Conservation (phyloP, 2,329 filamentous ascomycete genomes). For the Sporothrix variecibatus region DNA sequence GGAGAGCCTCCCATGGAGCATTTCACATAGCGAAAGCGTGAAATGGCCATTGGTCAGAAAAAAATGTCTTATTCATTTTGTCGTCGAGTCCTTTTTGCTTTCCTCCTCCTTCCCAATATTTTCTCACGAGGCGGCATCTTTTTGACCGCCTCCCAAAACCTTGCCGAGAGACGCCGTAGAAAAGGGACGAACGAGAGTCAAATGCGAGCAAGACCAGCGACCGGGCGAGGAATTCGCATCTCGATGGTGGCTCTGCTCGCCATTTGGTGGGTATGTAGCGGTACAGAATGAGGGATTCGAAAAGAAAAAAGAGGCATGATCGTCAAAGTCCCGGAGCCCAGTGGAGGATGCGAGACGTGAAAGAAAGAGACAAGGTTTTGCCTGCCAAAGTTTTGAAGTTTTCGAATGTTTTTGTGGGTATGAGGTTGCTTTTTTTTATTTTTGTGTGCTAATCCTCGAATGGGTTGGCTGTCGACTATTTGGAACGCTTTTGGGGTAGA, state of each 20-base stretch:
- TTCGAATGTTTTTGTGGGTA: conserved; percentile 21
- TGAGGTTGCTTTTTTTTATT: conserved; percentile 19
- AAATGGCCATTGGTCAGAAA: conserved; percentile 68
- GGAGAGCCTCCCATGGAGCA: conserved; percentile 76
- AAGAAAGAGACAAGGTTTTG: background rate
- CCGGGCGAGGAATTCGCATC: conserved; percentile 10
- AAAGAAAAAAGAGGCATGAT: conserved; percentile 6
- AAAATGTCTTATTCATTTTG: conserved; percentile 33
- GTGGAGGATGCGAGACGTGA: background rate
- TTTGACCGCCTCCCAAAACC: conserved; percentile 25
- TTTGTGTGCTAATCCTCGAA: background rate
- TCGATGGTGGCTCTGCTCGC: conserved; percentile 9
- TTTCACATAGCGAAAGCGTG: conserved; percentile 60
- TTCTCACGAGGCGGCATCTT: conserved; percentile 27
- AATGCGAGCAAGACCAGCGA: background rate
- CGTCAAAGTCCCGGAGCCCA: background rate
- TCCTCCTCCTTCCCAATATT: conserved; percentile 22
- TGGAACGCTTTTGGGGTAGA: background rate
- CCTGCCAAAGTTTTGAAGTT: conserved; percentile 2
- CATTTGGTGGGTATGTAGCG: conserved; percentile 19
- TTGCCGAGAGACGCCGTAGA: conserved; percentile 30
- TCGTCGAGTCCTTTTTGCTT: conserved; percentile 39
- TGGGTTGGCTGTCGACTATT: background rate
- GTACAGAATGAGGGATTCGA: conserved; percentile 21
- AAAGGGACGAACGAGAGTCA: conserved; percentile 19